Conservation (phyloP, 1,139 yeast species). For the Hanseniaspora gamundiae region DNA sequence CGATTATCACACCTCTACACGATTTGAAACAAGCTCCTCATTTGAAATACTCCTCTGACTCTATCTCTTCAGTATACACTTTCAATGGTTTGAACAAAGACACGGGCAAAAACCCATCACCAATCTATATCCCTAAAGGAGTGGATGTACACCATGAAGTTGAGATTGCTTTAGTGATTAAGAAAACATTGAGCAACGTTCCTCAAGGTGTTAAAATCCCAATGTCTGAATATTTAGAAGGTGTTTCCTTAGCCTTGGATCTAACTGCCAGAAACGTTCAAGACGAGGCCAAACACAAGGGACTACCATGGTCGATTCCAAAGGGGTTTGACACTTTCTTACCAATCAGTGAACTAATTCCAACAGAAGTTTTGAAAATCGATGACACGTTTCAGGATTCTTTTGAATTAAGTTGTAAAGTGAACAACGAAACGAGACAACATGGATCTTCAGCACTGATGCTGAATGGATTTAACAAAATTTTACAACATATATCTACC, state of each 20-base stretch:
- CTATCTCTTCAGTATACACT: conserved; percentile 9
- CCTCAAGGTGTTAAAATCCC: conserved; percentile 21
- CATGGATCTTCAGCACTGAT: conserved; percentile 70
- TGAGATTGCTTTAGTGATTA: conserved; percentile 73
- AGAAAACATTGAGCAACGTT: conserved; percentile 50
- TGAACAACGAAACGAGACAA: conserved; percentile 65
- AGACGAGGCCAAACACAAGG: conserved; percentile 86
- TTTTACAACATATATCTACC: conserved; percentile 68
- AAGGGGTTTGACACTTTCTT: conserved; percentile 94
- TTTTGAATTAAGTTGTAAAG: conserved; percentile 39
- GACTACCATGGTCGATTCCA: conserved; percentile 93
- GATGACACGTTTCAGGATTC: conserved; percentile 35
- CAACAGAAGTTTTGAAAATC: conserved; percentile 58
- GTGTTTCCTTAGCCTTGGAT: conserved; percentile 83
- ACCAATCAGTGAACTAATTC: conserved; percentile 64
- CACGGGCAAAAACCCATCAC: conserved; percentile 36
- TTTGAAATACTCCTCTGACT: background rate
- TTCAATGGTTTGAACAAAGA: conserved; percentile 17
- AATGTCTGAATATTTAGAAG: conserved; percentile 40
- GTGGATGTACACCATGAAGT: conserved; percentile 82
- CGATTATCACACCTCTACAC: conserved; percentile 34
- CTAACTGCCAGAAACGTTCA: conserved; percentile 94
- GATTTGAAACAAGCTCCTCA: background rate
- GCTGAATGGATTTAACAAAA: conserved; percentile 78
- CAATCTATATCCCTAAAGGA: conserved; percentile 74